phyloP scores from a whole-genome alignment of 1,284 basidiomycete species.

The Rhodotorula sp. region DNA sequence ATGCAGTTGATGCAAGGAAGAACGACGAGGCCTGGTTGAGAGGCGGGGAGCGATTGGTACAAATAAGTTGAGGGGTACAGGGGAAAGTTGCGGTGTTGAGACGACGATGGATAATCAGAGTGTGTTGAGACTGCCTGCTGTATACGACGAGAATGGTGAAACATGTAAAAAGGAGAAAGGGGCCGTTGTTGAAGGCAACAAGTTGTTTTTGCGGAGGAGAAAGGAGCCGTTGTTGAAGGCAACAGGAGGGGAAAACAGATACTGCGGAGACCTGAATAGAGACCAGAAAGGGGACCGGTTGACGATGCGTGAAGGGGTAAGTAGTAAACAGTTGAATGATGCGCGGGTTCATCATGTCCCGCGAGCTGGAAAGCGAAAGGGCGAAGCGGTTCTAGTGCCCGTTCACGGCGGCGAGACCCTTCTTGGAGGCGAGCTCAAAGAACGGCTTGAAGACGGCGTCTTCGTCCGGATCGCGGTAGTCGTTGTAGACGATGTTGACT shows the following conservation, averaged over 20 bases:
- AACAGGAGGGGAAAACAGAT: conserved; percentile 14
- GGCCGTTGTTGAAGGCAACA: conserved; percentile 6
- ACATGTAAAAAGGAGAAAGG: neutral
- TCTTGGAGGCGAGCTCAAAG: conserved; percentile 47
- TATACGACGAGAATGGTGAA: neutral
- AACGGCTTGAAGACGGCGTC: conserved; percentile 86
- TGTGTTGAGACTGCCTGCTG: neutral
- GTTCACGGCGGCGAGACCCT: conserved; percentile 9
- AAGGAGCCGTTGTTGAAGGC: conserved; percentile 24
- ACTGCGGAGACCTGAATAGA: neutral
- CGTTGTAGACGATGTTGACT: conserved; percentile 45
- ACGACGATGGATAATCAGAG: conserved; percentile 2
- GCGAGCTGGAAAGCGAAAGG: neutral
- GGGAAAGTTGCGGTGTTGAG: conserved; percentile 4
- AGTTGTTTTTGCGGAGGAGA: neutral
- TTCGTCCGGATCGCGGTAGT: conserved; percentile 54
- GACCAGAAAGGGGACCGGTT: conserved; percentile 4
- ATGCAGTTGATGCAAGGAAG: conserved; percentile 31
- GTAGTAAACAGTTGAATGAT: conserved; percentile 2
- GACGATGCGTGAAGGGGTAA: conserved; percentile 6
- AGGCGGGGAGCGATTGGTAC: neutral
- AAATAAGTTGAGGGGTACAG: neutral
- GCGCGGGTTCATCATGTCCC: no score
- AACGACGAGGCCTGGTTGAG: neutral
- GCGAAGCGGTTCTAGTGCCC: conserved; percentile 7